Conservation (phyloP, 352 stramenopile genomes). For the Globisporangium nagaii region DNA sequence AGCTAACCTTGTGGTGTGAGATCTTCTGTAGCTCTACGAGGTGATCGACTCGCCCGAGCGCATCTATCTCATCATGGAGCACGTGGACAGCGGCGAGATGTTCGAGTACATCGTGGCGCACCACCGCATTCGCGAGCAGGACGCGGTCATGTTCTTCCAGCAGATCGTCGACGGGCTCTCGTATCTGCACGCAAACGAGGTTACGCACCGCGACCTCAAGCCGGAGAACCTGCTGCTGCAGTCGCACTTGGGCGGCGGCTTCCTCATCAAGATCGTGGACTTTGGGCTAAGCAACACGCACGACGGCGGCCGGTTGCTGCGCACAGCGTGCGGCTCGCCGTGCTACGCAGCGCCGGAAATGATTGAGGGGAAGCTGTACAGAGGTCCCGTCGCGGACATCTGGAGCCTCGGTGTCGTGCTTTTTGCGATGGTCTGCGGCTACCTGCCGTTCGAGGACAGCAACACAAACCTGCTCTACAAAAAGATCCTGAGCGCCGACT, state of each 20-base stretch:
- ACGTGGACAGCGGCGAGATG: conserved; percentile 88
- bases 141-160: conserved; percentile 81
- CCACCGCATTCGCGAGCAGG: conserved; percentile 74
- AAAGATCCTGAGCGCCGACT: conserved; percentile 88
- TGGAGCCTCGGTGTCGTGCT: conserved; percentile 92
- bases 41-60: conserved; percentile 80
- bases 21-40: conserved; percentile 72
- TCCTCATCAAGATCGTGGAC: conserved; percentile 88
- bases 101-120: conserved; percentile 94
- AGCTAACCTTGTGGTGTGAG: conserved; percentile 59
- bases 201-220: conserved; percentile 90
- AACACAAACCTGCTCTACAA: conserved; percentile 92
- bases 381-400: conserved; percentile 81
- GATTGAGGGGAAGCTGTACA: conserved; percentile 85
- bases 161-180: conserved; percentile 90
- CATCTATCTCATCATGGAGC: conserved; percentile 94
- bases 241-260: conserved; percentile 22
- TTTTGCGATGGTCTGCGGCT: conserved; percentile 90
- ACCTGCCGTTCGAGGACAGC: conserved; percentile 90
- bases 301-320: conserved; percentile 67
- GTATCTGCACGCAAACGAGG: conserved; percentile 87
- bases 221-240: conserved; percentile 91
- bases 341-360: conserved; percentile 93
- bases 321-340: conserved; percentile 88
- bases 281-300: conserved; percentile 92